Evolutionary conservation across 805 yeast species (phyloP).

Genomic region (Metschnikowia colocasiae): DNA sequence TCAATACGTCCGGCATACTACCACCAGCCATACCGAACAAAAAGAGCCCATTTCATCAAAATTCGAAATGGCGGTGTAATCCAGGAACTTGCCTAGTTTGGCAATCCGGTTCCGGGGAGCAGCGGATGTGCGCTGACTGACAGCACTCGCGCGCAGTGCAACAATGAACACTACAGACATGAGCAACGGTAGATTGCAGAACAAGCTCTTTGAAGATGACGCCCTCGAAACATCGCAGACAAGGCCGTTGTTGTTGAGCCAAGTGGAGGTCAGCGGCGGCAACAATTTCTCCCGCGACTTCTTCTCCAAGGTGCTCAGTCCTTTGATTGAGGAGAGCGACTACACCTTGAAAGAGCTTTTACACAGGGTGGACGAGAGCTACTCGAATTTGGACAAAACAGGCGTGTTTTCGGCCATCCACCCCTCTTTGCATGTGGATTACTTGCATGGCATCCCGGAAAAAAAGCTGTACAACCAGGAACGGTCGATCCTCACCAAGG

Average conservation of each 20-base stretch:
- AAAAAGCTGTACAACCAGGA: constrained; percentile 31
- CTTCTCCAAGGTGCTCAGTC: constrained; percentile 44
- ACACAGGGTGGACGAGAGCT: constrained; percentile 28
- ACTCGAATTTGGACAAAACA: constrained; percentile 38
- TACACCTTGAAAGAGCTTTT: constrained; percentile 43
- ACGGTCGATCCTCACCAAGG: constrained; percentile 44
- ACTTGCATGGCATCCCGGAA: constrained; percentile 24
- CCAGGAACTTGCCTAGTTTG: no score
- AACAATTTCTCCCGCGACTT: constrained; percentile 44
- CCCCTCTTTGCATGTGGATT: constrained; percentile 42
- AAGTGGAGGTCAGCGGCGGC: constrained; percentile 41
- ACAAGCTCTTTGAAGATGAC: constrained; percentile 27
- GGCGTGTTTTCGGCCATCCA: constrained; percentile 43
- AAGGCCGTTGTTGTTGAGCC: constrained; percentile 35
- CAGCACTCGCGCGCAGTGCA: neutral
- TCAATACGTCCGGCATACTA: no score
- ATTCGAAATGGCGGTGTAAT: no score
- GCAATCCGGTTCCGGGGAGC: no score
- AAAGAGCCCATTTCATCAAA: no score
- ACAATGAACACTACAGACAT: neutral
- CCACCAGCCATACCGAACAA: no score
- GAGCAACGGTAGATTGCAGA: constrained; percentile 6
- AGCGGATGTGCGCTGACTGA: no score
- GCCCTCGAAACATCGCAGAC: constrained; percentile 28
- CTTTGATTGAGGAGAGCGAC: constrained; percentile 39